Base-by-base conservation (phyloP, 116 monocot species). In the Zostera marina region DNA sequence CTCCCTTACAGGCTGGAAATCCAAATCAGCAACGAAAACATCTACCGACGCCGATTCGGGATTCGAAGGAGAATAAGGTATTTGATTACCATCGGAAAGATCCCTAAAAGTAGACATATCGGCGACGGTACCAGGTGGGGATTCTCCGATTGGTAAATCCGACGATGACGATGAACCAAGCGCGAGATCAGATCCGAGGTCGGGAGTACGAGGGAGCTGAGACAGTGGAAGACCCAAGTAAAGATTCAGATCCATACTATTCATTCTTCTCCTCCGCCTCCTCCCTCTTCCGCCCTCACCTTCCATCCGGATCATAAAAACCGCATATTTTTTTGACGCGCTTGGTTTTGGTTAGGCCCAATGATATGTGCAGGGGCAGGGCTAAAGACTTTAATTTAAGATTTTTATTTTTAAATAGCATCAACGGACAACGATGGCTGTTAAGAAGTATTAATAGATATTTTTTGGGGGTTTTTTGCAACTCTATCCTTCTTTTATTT, bases 211-310 rank as follows among this genome's bases (percentile, higher is more conserved):
- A 11, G 61, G 61, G 41, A 44, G 63, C 12, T 60, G 67, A 43
- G 67, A 69, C 3, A 59, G 60, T 11, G 73, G 72, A 25, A 71
- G 64, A 9, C 77, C 76, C 13, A 79, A 24, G 52, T 82, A 74
- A n/a, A 87, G 72, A 52, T 82, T 87, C 68, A 79, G 71, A 74
- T 87, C 87, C 73, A 79, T 76, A 20, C 42, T 41, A 3, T 11
- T 9, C 42, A 59, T 60, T 17, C 59, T 52, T 53, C 56, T 58
- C 60, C 48, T 55, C 52, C 60, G 17, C 21, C 54, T 8, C 26
- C 66, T 60, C 39, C 58, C 45, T 53, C 56, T 57, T 48, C 47
- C 51, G 26, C n/a, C 62, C 62, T 73, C 70, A 38, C 42, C 56
- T 2, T 63, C 67, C 73, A 73, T 78, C 15, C 63, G 23, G 22